Evolutionary conservation across 1,284 basidiomycete species (phyloP), one percentile per base, ranked within the genome.

Genomic region (Boletus smithii): DNA sequence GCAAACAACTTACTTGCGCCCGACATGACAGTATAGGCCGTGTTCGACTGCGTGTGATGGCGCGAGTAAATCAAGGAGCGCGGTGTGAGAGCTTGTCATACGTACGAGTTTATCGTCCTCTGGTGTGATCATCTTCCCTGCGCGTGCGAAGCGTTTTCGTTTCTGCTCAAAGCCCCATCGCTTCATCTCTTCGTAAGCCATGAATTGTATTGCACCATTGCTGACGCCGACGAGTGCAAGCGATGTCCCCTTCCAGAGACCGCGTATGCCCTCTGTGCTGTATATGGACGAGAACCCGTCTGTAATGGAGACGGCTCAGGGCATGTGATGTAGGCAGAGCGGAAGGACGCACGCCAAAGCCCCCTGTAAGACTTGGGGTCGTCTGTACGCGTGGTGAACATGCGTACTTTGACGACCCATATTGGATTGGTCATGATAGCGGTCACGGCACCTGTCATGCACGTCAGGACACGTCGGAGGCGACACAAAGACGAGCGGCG

Each of bases 321-420:
- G 24, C 20, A 31, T 16, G 49, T 22, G 14, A 17, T 20, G 5
- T 9, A 26, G n/a, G 6, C 4, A 17, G 44, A 45, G 10, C 1
- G 22, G 30, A 42, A 38, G 29, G n/a, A 76, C 84, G 59, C 55
- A 93, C 92, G 74, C 76, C 82, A 84, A 44, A 95, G 73, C 4
- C 85, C 81, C n/a, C 79, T 77, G 67, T 95, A 95, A 1, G 89
- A 81, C 6, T 67, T 70, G 26, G 86, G 79, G 49, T 83, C 79
- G 48, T 79, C 75, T 20, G 77, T 67, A 5, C 71, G 73, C 0
- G 91, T 91, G 2, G 94, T 94, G 62, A 98, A 99, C 84, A 99
- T 95, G 50, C 95, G 83, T 7, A 97, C 95, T 73, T 97, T 93
- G 52, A 99, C 89, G 10, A 99, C 91, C 95, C 95, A 99, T 58